Conservation (phyloP, 331 rosid species). For the Malus hybrid region DNA sequence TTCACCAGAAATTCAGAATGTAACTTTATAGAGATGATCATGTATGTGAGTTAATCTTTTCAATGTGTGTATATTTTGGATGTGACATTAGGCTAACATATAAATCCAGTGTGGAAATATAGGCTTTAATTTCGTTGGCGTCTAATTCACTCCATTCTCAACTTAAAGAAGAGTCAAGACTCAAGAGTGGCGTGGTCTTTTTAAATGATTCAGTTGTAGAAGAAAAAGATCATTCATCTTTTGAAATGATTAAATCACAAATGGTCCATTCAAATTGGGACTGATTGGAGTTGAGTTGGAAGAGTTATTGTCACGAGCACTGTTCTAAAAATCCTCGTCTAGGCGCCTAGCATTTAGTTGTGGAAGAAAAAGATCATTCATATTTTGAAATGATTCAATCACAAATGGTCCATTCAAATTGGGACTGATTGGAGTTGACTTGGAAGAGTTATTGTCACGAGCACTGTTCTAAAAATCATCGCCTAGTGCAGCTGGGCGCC, state of each 20-base stretch:
- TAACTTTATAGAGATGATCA: no score
- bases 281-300: no score
- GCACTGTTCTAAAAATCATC: rapidly evolving
- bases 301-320: neutral
- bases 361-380: neutral
- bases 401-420: neutral
- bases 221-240: neutral
- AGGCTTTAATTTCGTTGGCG: no score
- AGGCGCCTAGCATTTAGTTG: neutral
- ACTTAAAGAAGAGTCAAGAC: neutral
- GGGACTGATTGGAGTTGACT: neutral
- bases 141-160: neutral
- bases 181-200: neutral
- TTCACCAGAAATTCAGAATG: no score
- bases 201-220: neutral
- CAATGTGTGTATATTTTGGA: neutral
- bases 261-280: neutral
- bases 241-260: neutral
- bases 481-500: no score
- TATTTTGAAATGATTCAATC: neutral
- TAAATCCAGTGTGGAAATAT: neutral
- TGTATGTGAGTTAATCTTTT: no score
- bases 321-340: rapidly evolving
- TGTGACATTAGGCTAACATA: neutral
- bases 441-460: neutral